Evolutionary conservation across 2,329 filamentous ascomycete species (phyloP).

Genomic region (Xylaria arbuscula): DNA sequence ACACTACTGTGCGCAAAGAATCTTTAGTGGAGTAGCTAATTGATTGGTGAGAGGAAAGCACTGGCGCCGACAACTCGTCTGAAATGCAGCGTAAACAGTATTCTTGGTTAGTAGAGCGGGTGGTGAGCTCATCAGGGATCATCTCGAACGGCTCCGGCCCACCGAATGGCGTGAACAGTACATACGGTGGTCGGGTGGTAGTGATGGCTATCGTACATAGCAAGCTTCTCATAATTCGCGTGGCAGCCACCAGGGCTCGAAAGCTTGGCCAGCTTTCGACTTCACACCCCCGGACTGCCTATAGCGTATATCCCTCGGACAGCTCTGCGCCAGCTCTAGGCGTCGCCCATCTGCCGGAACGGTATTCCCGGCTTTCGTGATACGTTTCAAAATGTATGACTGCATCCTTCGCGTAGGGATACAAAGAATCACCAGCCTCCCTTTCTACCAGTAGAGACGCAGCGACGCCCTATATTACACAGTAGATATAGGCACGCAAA

Average conservation of each 20-base stretch:
- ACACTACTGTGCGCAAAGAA: conserved; percentile 10
- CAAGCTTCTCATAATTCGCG: conserved; percentile 31
- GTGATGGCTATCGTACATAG: conserved; percentile 24
- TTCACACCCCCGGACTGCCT: conserved; percentile 22
- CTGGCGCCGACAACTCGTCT: conserved; percentile 14
- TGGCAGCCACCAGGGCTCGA: conserved; percentile 32
- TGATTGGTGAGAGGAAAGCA: conserved; percentile 1
- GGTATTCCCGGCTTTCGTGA: conserved; percentile 36
- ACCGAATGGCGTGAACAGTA: conserved; percentile 31
- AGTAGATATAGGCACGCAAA: conserved; percentile 35
- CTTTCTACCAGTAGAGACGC: conserved; percentile 24
- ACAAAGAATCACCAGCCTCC: conserved; percentile 31
- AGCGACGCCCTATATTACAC: conserved; percentile 35
- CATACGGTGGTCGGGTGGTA: neutral
- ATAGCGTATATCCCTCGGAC: conserved; percentile 24
- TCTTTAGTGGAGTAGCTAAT: conserved; percentile 18
- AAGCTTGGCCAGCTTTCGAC: conserved; percentile 25
- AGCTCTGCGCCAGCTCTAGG: conserved; percentile 18
- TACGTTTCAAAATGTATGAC: conserved; percentile 41
- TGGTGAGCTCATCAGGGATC: conserved; percentile 29
- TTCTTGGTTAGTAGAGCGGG: conserved; percentile 9
- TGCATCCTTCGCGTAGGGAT: conserved; percentile 40
- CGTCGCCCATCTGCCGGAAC: conserved; percentile 38
- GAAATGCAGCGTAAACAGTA: neutral
- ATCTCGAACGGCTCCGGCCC: conserved; percentile 12